Percentiles rank a stretch among this genome's conserved stretches.
Evolutionary conservation across 805 yeast genomes (phyloP).

Genomic region (Cyberlindnera euphorbiae): DNA sequence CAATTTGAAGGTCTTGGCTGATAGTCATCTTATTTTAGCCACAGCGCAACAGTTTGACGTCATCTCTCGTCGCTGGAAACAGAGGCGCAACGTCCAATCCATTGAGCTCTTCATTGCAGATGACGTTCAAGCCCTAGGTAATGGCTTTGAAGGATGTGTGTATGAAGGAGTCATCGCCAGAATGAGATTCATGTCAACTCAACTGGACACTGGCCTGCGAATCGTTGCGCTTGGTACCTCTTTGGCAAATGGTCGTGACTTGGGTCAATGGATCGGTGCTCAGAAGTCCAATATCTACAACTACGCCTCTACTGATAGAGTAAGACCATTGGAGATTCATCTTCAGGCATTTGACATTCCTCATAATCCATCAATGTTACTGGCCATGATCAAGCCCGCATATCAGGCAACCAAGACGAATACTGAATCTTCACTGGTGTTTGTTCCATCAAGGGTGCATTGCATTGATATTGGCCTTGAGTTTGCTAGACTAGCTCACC

Average conservation of each 20-base stretch:
- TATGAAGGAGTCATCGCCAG: slow-evolving; percentile 74
- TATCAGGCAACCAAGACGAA: slow-evolving; percentile 36
- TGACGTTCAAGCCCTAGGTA: slow-evolving; percentile 64
- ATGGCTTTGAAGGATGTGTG: slow-evolving; percentile 47
- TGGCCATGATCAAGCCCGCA: slow-evolving; percentile 47
- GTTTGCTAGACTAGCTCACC: slow-evolving; percentile 34
- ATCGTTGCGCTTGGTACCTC: slow-evolving; percentile 69
- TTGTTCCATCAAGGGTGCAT: slow-evolving; percentile 51
- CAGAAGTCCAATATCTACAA: slow-evolving; percentile 57
- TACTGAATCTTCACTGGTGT: slow-evolving; percentile 41
- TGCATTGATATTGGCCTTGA: slow-evolving; percentile 49
- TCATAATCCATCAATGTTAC: slow-evolving; percentile 49
- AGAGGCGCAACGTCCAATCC: slow-evolving; percentile 60
- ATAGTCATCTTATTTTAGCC: slow-evolving; percentile 63
- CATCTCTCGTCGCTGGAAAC: slow-evolving; percentile 79
- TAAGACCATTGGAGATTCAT: slow-evolving; percentile 51
- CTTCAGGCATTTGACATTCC: slow-evolving; percentile 42
- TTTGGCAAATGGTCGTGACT: slow-evolving; percentile 67
- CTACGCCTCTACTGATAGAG: slow-evolving; percentile 60
- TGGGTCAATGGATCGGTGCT: slow-evolving; percentile 86
- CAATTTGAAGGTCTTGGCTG: slow-evolving; percentile 53
- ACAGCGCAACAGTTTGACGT: slow-evolving; percentile 78
- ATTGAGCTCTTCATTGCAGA: slow-evolving; percentile 70
- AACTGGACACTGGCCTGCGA: slow-evolving; percentile 53
- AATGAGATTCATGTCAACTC: slow-evolving; percentile 63